Conservation (phyloP, 163 green algal genomes). For the Volvox carteri region DNA sequence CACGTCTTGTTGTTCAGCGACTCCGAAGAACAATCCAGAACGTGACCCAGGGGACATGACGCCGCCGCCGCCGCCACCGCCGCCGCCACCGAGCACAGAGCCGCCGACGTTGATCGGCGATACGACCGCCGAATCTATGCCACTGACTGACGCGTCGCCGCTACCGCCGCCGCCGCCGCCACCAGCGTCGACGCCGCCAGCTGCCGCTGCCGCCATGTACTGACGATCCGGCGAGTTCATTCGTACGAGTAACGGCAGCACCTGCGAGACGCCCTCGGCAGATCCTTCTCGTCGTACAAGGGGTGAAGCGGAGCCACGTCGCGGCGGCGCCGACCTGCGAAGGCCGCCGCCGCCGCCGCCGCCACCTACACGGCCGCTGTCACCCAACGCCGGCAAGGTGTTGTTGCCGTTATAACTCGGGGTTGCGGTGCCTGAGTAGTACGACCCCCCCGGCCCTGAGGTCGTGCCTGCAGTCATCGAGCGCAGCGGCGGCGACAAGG, state of each 20-base stretch:
- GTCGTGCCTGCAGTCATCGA: no score
- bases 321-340: not conserved
- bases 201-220: not conserved
- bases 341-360: not conserved
- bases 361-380: conserved; percentile 4
- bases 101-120: not conserved
- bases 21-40: not conserved
- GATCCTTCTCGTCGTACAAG: not conserved
- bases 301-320: not conserved
- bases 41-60: not conserved
- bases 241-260: not conserved
- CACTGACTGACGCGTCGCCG: not conserved
- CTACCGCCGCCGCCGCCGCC: not conserved
- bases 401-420: not conserved
- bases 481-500: conserved; percentile 13
- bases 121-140: not conserved
- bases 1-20: not conserved
- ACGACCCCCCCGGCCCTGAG: no score
- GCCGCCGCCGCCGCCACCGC: not conserved
- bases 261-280: not conserved
- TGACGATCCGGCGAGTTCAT: not conserved
- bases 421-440: not conserved
- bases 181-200: not conserved
- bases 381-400: not conserved
- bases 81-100: not conserved